Evolutionary conservation across 2,329 filamentous ascomycete species (phyloP), one percentile per base, ranked within the genome.

Genomic region (Emergomyces orientalis): DNA sequence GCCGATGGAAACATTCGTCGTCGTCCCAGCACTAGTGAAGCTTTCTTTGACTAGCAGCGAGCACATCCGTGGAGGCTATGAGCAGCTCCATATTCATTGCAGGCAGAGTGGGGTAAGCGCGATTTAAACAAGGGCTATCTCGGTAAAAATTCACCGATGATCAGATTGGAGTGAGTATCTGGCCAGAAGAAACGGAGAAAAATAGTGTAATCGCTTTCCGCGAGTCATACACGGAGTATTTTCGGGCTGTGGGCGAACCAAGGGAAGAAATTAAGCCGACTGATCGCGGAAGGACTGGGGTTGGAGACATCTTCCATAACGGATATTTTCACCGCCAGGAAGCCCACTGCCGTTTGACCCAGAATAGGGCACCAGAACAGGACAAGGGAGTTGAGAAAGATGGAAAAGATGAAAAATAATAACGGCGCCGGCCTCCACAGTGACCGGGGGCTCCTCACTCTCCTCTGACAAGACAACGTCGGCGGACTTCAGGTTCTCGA

Each of bases 391-490:
- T 4, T 57, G 32, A 37, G n/a, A 25, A 22, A 30, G 27, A 8
- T 25, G 32, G 32, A 39, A 34, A 39, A 30, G 3, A 11, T 11
- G 4, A 57, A 6, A 2, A 19, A 57, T 41, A 25, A 39, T n/a
- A 57, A 30, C 22, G 62, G 63, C 3, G 43, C 61, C 39, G 43
- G 49, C 27, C 47, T 56, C 13, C 82, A 83, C 66, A 82, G 80
- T 1, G 82, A 83, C 68, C 84, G 81, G 65, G 80, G 81, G 32
- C 78, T 78, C 58, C 79, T 84, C 59, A 84, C 82, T 0, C 73
- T 84, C 34, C 76, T 84, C 14, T 75, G 84, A 3, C 81, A 84
- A 67, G 81, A 82, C 64, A 72, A 73, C 1, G 73, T 78, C 4
- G 77, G 77, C 34, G 83, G 82, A 0, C 75, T 85, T 1, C 77